phyloP scores from a whole-genome alignment of 176 grass and related monocot species.

The Cenchrus purpureus region DNA sequence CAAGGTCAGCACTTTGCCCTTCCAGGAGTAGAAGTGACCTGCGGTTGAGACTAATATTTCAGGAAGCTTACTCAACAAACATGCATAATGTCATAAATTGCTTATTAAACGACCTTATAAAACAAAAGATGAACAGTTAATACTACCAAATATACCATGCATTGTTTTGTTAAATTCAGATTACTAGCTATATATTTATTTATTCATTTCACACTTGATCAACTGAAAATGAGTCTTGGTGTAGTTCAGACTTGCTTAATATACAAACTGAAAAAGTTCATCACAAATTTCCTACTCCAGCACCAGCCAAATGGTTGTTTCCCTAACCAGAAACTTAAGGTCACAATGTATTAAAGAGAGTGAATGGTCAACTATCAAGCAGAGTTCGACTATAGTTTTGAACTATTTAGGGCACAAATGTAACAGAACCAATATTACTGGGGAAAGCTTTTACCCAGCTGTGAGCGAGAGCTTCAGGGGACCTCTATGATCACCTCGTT shows the following conservation, averaged over 20 bases:
- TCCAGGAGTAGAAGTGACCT: constrained; percentile 74
- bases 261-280: neutral
- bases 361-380: constrained; percentile 17
- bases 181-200: neutral
- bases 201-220: neutral
- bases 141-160: neutral
- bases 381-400: constrained; percentile 11
- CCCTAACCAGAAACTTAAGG: constrained; percentile 9
- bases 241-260: neutral
- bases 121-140: neutral
- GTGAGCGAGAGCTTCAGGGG: constrained; percentile 72
- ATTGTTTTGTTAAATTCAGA: neutral
- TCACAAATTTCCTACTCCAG: neutral
- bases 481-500: constrained; percentile 79
- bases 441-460: constrained; percentile 63
- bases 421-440: constrained; percentile 35
- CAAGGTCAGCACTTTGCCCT: constrained; percentile 70
- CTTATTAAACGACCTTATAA: constrained; percentile 4
- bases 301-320: constrained; percentile 1
- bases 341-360: neutral
- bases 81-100: neutral
- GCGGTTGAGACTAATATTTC: constrained; percentile 13
- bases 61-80: constrained; percentile 20
- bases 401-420: neutral
- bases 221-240: neutral